Evolutionary conservation across 257 asterid genomes (phyloP).

Genomic region (Nicotiana paniculata): DNA sequence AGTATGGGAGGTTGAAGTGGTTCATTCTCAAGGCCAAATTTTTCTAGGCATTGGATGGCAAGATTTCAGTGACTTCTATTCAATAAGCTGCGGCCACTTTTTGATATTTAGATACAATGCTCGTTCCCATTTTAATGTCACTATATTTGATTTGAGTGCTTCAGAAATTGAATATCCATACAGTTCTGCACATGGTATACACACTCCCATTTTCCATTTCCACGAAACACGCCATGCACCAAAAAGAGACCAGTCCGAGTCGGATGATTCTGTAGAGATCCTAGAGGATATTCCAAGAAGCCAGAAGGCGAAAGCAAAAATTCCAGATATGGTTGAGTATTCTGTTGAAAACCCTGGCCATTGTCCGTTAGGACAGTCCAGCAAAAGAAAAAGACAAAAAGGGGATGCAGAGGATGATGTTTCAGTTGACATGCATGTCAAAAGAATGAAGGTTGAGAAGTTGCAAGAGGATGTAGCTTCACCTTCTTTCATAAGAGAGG

Average conservation of each 20-base stretch:
- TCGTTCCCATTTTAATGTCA: neutral
- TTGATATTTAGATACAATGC: neutral
- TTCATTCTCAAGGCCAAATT: conserved; percentile 11
- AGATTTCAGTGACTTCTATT: conserved; percentile 2
- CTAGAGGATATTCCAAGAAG: neutral
- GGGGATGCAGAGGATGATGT: neutral
- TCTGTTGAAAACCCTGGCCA: neutral
- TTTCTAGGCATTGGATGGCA: conserved; percentile 31
- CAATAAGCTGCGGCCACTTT: neutral
- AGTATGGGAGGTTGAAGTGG: conserved; percentile 21
- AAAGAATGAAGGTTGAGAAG: neutral
- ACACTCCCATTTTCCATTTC: too few species aligned
- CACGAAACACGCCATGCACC: neutral
- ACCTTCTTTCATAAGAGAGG: neutral
- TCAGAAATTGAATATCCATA: conserved; percentile 29
- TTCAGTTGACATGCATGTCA: neutral
- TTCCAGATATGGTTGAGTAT: neutral
- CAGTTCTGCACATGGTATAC: neutral
- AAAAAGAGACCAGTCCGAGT: neutral
- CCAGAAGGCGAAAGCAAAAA: neutral
- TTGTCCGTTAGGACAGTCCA: neutral
- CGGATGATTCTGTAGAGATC: neutral
- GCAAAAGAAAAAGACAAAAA: neutral
- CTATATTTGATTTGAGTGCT: conserved; percentile 5
- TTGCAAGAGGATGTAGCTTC: neutral